phyloP scores from a whole-genome alignment of 2,329 filamentous ascomycete species.

The Paraphaeosphaeria minitans region DNA sequence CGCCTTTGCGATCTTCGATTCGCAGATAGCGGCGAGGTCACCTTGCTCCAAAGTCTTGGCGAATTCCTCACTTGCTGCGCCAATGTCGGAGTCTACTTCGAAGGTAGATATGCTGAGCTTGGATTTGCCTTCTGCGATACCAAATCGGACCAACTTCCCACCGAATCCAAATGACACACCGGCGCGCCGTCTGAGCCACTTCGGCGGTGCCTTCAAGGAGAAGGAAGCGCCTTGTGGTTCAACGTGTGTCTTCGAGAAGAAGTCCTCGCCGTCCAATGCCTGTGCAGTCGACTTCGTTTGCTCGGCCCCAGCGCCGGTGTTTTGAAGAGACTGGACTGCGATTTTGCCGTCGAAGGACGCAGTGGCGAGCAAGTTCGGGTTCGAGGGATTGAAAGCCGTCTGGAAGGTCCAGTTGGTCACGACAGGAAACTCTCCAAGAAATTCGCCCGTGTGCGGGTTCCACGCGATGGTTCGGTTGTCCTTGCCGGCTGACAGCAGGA shows the following conservation, averaged over 20 bases:
- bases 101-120: conserved; percentile 87
- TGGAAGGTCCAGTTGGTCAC: conserved; percentile 99
- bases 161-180: conserved; percentile 95
- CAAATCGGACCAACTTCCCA: conserved; percentile 83
- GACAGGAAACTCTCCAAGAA: conserved; percentile 90
- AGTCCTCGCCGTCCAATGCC: conserved; percentile 87
- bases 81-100: conserved; percentile 82
- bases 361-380: conserved; percentile 89
- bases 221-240: conserved; percentile 91
- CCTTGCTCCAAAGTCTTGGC: conserved; percentile 80
- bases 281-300: conserved; percentile 62
- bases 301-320: conserved; percentile 79
- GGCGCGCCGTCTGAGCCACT: conserved; percentile 84
- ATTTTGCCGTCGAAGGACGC: conserved; percentile 98
- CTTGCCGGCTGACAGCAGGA: conserved; percentile 92
- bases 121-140: conserved; percentile 71
- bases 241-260: conserved; percentile 91
- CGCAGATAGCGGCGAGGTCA: conserved; percentile 78
- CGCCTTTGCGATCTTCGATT: conserved; percentile 74
- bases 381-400: conserved; percentile 90
- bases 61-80: conserved; percentile 83
- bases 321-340: conserved; percentile 89
- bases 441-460: conserved; percentile 91
- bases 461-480: conserved; percentile 95
- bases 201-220: conserved; percentile 81